Base-by-base conservation (phyloP, 331 rosid species). In the Arachis monticola region DNA sequence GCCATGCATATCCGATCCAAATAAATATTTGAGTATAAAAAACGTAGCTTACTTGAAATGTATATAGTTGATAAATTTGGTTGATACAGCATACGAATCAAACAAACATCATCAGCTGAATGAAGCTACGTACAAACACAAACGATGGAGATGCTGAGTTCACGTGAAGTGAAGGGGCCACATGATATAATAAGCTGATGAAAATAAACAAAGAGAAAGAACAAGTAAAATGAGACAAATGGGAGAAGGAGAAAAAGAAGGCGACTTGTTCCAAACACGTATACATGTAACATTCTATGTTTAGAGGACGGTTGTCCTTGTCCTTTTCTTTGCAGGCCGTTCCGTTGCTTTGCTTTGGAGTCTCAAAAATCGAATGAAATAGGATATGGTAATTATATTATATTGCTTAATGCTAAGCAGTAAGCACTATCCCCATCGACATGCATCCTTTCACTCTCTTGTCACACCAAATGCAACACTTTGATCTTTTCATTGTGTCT, bases 291-390 rank as follows among this genome's bases (percentile, higher is more conserved):
- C 2, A 32, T 76, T 67, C 53, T 60, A 75, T 75, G 81, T 75
- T 75, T 81, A 69, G 41, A 75, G 50, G 80, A 75, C 84, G 80
- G 80, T 75, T 63, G 65, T 69, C 69, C 14, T 12, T 62, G 80
- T 74, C 59, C 45, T 80, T 45, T 8, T 58, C 17, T 71, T 32
- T 80, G 84, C 84, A 70, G 84, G 81, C 81, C 77, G 44, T 68
- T 50, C 57, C 2, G 7, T 50, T 73, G 46, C 13, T 55, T 50
- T 73, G 46, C 13, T 55, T 67, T 31, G 61, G 62, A 76, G 55
- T 75, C 27, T 52, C 40, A 52, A 1, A 1, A 22, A 63, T 55
- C 47, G 7, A 41, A 55, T 8, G n/a, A 4, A 9, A 57, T 9
- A 42, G 0, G 3, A 60, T 14, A 56, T 47, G 48, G 10, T 63